Percentiles rank a stretch among this genome's conserved stretches.
Conservation (phyloP, 140 eudicot genomes). For the Bidens hawaiensis region DNA sequence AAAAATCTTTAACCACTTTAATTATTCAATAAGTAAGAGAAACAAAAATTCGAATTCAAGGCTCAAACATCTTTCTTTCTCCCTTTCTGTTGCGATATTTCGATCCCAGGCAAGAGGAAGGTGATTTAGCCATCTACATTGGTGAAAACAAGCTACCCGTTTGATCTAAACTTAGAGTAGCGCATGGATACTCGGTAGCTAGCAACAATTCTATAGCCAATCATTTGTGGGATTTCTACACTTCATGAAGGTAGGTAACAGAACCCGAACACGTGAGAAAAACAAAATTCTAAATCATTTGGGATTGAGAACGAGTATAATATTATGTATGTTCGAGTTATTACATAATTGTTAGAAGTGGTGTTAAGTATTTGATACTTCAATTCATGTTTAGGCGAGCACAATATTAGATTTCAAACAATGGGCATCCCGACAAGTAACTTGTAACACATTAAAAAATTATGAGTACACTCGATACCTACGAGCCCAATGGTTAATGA, state of each 20-base stretch:
- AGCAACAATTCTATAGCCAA: neutral
- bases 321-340: too few species aligned
- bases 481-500: neutral
- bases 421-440: neutral
- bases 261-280: neutral
- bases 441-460: neutral
- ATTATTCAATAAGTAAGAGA: slow-evolving; percentile 1
- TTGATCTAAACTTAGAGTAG: neutral
- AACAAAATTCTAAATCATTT: neutral
- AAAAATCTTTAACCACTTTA: neutral
- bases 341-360: neutral
- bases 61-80: neutral
- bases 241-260: too few species aligned
- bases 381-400: neutral
- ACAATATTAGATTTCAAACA: too few species aligned
- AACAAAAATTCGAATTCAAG: neutral
- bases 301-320: too few species aligned
- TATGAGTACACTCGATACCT: neutral
- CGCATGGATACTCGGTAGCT: neutral
- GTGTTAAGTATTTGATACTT: neutral
- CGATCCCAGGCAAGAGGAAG: neutral
- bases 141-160: neutral
- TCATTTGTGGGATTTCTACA: too few species aligned
- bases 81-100: neutral
- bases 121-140: too few species aligned